Conservation (phyloP, 805 yeast species). For the Metschnikowia rubicola region DNA sequence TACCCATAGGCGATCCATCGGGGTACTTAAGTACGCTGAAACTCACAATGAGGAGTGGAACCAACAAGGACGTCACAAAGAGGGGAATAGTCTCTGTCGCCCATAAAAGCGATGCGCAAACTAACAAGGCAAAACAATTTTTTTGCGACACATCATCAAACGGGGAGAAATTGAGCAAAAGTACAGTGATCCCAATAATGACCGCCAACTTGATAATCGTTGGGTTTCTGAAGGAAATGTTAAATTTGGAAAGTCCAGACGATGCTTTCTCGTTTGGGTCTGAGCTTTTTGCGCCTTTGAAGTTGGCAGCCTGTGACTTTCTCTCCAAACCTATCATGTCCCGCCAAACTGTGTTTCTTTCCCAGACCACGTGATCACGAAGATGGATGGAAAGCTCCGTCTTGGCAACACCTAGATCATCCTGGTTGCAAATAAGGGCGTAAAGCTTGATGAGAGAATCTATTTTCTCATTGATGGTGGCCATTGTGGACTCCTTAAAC, state of each 20-base stretch:
- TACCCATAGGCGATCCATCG: conserved; percentile 44
- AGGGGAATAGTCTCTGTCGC: conserved; percentile 52
- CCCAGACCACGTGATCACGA: conserved; percentile 55
- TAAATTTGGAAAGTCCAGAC: conserved; percentile 14
- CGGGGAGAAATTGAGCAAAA: conserved; percentile 53
- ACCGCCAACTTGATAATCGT: conserved; percentile 44
- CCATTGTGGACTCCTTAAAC: conserved; percentile 33
- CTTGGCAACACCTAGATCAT: conserved; percentile 43
- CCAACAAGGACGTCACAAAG: conserved; percentile 46
- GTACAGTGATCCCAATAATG: conserved; percentile 49
- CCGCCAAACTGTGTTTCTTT: conserved; percentile 54
- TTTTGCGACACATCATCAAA: conserved; percentile 63
- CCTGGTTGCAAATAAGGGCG: conserved; percentile 33
- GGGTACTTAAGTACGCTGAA: conserved; percentile 49
- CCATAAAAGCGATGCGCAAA: conserved; percentile 51
- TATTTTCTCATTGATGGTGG: conserved; percentile 30
- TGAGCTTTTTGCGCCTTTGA: conserved; percentile 4
- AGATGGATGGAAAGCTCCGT: conserved; percentile 55
- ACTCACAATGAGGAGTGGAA: conserved; percentile 45
- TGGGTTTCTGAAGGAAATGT: conserved; percentile 17
- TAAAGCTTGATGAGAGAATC: conserved; percentile 31
- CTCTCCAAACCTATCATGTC: conserved; percentile 66
- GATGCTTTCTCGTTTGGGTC: conserved; percentile 7
- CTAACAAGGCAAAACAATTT: conserved; percentile 68
- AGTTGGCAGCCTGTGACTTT: conserved; percentile 69